Percentiles rank a stretch among this genome's conserved stretches.
Conservation (phyloP, 2,329 filamentous ascomycete species). For the Cercospora zeae-maydis region DNA sequence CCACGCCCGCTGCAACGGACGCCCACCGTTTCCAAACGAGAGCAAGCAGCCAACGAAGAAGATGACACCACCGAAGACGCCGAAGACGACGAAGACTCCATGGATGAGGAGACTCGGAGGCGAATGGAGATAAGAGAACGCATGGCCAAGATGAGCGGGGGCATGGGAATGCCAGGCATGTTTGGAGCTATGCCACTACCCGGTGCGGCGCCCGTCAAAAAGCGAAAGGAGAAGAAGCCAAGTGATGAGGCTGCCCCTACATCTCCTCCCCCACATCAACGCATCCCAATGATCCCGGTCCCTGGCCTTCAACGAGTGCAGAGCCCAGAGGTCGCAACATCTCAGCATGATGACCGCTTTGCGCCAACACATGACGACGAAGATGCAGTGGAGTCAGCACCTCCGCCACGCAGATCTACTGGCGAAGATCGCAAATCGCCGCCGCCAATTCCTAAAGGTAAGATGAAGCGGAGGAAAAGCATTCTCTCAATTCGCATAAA, state of each 20-base stretch:
- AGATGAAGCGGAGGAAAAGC: slow-evolving; percentile 28
- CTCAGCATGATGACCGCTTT: slow-evolving; percentile 42
- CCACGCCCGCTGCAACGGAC: slow-evolving; percentile 41
- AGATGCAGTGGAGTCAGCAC: slow-evolving; percentile 50
- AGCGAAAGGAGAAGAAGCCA: slow-evolving; percentile 42
- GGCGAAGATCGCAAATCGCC: slow-evolving; percentile 40
- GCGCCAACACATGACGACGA: slow-evolving; percentile 48
- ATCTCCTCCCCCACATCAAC: slow-evolving; percentile 32
- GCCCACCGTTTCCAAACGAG: slow-evolving; percentile 38
- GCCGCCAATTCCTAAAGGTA: slow-evolving; percentile 51
- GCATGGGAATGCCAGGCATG: slow-evolving; percentile 95
- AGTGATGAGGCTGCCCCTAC: slow-evolving; percentile 34
- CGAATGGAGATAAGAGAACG: slow-evolving; percentile 85
- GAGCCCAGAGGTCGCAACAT: slow-evolving; percentile 49
- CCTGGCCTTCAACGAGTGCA: slow-evolving; percentile 59
- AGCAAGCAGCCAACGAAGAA: slow-evolving; percentile 49
- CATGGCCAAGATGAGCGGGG: slow-evolving; percentile 98
- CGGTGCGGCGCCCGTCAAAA: slow-evolving; percentile 47
- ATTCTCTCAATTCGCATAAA: slow-evolving; percentile 12
- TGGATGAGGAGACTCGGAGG: slow-evolving; percentile 81
- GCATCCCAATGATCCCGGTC: slow-evolving; percentile 54
- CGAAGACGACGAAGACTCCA: slow-evolving; percentile 76
- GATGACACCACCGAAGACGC: slow-evolving; percentile 53
- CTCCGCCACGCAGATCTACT: slow-evolving; percentile 41
- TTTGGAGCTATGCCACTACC: slow-evolving; percentile 64